phyloP scores from a whole-genome alignment of 2,329 filamentous ascomycete genomes.

The Exophiala lecanii-corni region DNA sequence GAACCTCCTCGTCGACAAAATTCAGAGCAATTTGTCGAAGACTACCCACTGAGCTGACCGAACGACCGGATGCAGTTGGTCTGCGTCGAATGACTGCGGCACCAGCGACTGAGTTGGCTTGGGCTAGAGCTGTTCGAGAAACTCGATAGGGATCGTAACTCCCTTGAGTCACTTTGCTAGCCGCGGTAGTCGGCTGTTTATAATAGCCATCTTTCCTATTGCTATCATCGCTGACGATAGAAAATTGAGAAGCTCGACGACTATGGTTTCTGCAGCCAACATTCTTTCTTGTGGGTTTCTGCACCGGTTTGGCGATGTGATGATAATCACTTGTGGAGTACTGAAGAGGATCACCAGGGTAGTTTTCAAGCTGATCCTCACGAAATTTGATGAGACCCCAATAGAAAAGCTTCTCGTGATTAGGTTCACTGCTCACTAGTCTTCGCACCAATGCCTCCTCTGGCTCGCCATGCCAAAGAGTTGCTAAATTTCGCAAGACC shows the following conservation, averaged over 20 bases:
- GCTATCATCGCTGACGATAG: conserved; percentile 52
- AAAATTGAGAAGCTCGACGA: conserved; percentile 52
- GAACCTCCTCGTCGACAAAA: conserved; percentile 14
- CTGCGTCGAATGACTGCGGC: conserved; percentile 65
- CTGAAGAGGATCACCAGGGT: conserved; percentile 67
- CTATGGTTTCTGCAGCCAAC: conserved; percentile 29
- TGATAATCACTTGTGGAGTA: conserved; percentile 91
- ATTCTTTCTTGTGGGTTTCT: conserved; percentile 31
- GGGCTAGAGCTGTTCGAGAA: conserved; percentile 51
- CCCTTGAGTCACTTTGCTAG: conserved; percentile 42
- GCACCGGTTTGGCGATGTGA: conserved; percentile 52
- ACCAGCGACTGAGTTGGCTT: conserved; percentile 55
- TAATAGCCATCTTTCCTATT: conserved; percentile 46
- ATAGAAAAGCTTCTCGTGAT: conserved; percentile 93
- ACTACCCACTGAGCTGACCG: conserved; percentile 28
- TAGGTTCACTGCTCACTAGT: conserved; percentile 64
- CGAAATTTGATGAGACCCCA: conserved; percentile 76
- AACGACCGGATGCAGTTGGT: conserved; percentile 32
- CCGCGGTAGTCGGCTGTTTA: conserved; percentile 42
- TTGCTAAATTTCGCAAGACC: conserved; percentile 77
- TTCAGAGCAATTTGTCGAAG: conserved; percentile 13
- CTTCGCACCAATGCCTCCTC: conserved; percentile 67
- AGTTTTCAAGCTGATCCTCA: conserved; percentile 81
- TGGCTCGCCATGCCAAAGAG: conserved; percentile 82
- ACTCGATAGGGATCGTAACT: conserved; percentile 85